Percentiles rank a stretch among this genome's conserved stretches.
phyloP scores from a whole-genome alignment of 2,329 filamentous ascomycete species.

The Bipolaris zeicola region DNA sequence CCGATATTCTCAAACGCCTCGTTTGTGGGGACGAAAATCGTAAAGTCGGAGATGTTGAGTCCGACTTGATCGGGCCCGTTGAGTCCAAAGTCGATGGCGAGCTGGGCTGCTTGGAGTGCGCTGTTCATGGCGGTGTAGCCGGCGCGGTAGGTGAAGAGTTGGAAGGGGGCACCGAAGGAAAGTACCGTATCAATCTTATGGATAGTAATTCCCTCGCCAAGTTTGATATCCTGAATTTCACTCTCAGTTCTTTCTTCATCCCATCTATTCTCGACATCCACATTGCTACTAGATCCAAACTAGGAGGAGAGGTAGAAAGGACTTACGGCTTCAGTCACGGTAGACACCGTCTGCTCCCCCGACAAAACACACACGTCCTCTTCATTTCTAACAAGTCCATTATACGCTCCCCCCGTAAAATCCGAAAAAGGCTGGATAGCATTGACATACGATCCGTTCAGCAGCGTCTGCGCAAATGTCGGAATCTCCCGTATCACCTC shows the following conservation, averaged over 20 bases:
- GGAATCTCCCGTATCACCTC: constrained; percentile 46
- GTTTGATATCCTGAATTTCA: constrained; percentile 27
- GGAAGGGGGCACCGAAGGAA: constrained; percentile 33
- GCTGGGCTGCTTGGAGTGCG: constrained; percentile 16
- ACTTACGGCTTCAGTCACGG: constrained; percentile 56
- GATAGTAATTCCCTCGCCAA: constrained; percentile 35
- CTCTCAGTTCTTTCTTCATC: background rate
- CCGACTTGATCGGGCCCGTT: constrained; percentile 17
- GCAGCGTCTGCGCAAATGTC: constrained; percentile 54
- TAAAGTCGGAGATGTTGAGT: constrained; percentile 64
- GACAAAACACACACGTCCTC: constrained; percentile 56
- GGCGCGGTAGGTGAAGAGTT: constrained; percentile 35
- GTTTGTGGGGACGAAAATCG: constrained; percentile 79
- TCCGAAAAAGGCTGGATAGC: constrained; percentile 56
- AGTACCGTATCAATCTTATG: constrained; percentile 36
- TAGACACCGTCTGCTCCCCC: constrained; percentile 57
- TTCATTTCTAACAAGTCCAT: constrained; percentile 52
- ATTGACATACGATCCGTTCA: constrained; percentile 53
- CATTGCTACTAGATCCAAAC: no score
- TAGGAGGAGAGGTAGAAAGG: background rate
- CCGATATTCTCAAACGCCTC: constrained; percentile 69
- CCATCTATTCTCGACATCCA: no score
- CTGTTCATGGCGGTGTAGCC: constrained; percentile 34
- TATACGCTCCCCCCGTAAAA: constrained; percentile 63
- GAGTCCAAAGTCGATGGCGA: constrained; percentile 30